A percentile compares a stretch with the other conserved stretches of the same genome.
Evolutionary conservation across 2,329 filamentous ascomycete genomes (phyloP).

Genomic region (Cladosporium sp.): DNA sequence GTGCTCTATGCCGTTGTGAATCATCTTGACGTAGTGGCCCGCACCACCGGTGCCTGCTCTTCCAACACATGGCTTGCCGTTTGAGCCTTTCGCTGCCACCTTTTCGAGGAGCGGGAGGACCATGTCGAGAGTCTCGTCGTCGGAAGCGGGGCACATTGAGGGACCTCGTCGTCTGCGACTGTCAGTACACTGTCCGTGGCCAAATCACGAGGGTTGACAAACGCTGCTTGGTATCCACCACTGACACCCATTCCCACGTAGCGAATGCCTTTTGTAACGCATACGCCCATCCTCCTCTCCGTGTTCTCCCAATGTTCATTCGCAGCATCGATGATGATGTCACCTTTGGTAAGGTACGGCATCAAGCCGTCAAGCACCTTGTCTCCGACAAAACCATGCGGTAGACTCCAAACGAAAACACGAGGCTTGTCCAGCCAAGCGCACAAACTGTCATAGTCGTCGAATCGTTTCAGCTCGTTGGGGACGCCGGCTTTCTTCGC

Average conservation of each 20-base stretch:
- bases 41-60: constrained; percentile 59
- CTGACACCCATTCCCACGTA: constrained; percentile 67
- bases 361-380: constrained; percentile 44
- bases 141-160: constrained; percentile 62
- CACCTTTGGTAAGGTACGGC: constrained; percentile 52
- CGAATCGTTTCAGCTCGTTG: constrained; percentile 37
- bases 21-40: constrained; percentile 72
- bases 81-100: constrained; percentile 59
- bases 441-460: constrained; percentile 49
- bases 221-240: constrained; percentile 65
- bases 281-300: constrained; percentile 46
- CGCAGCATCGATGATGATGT: constrained; percentile 65
- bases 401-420: constrained; percentile 31
- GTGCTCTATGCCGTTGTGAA: constrained; percentile 71
- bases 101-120: constrained; percentile 59
- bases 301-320: constrained; percentile 66
- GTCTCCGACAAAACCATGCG: constrained; percentile 40
- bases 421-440: constrained; percentile 40
- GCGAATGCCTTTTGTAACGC: constrained; percentile 53
- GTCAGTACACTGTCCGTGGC: neutral
- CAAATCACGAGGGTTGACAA: constrained; percentile 10
- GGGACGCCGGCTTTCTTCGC: constrained; percentile 38
- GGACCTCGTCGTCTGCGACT: constrained; percentile 50
- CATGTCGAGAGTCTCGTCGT: constrained; percentile 52
- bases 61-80: constrained; percentile 57